Evolutionary conservation across 495 filamentous ascomycete genomes (phyloP).

Genomic region (Rusavskia elegans): DNA sequence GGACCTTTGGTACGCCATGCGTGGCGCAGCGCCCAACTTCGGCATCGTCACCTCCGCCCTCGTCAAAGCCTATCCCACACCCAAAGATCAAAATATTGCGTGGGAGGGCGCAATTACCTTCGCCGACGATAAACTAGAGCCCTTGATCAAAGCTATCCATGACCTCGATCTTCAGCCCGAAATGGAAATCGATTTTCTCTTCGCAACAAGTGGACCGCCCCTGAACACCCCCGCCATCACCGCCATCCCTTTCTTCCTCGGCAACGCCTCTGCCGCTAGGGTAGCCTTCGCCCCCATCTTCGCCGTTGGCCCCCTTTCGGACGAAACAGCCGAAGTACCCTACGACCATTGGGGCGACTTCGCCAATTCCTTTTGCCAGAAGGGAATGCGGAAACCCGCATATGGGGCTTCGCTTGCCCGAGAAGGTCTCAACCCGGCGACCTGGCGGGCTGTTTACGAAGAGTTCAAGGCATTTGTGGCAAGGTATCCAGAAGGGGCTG

Average conservation of each 20-base stretch:
- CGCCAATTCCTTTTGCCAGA: slow-evolving; percentile 15
- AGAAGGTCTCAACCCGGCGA: slow-evolving; percentile 8
- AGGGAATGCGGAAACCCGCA: slow-evolving; percentile 18
- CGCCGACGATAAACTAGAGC: slow-evolving; percentile 3
- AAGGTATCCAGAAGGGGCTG: not conserved
- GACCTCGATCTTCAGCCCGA: slow-evolving; percentile 2
- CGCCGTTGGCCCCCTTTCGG: slow-evolving; percentile 13
- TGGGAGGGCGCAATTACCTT: slow-evolving; percentile 12
- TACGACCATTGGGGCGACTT: slow-evolving; percentile 18
- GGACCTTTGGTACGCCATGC: slow-evolving; percentile 10
- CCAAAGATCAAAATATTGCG: slow-evolving; percentile 11
- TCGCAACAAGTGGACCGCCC: slow-evolving; percentile 1
- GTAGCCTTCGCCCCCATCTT: slow-evolving; percentile 15
- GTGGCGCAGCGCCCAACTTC: slow-evolving; percentile 10
- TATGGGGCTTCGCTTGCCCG: slow-evolving; percentile 12
- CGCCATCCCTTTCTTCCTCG: slow-evolving; percentile 14
- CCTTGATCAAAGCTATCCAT: slow-evolving; percentile 6
- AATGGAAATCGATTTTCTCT: slow-evolving; percentile 10
- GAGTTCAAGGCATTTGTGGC: slow-evolving; percentile 2
- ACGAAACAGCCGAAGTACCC: slow-evolving; percentile 11
- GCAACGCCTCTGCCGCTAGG: slow-evolving; percentile 7
- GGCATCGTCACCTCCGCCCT: slow-evolving; percentile 12
- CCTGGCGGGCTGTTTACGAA: slow-evolving; percentile 5
- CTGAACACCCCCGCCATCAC: slow-evolving; percentile 7
- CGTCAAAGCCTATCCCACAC: slow-evolving; percentile 6